Evolutionary conservation across 176 grass and related monocot genomes (phyloP), one percentile per base, ranked within the genome.

Genomic region (Saccharum spontaneum): DNA sequence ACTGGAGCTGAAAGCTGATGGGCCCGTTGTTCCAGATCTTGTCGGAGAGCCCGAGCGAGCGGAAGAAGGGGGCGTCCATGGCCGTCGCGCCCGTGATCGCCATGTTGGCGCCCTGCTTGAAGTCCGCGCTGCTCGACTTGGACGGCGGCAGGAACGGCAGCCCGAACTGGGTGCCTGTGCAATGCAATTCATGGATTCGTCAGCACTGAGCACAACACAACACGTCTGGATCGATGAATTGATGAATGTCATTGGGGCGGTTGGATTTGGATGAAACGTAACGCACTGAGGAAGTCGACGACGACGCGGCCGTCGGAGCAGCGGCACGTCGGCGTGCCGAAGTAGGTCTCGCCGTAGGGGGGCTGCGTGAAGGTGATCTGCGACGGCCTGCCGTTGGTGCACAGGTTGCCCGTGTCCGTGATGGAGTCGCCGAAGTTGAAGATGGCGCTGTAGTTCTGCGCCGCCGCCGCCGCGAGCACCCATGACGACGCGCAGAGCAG

Each of bases 361-460:
- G 86, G 89, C 79, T 92, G 90, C 10, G 90, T 89, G 87, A 92
- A 83, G 36, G 90, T 92, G 83, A 92, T 89, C 87, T 73, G 64
- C 75, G 90, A 89, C 40, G 87, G 84, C 1, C 18, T 75, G 0
- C 86, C 86, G 67, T 55, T 84, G 67, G 87, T 79, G 83, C 86
- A 91, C 31, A 94, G 86, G 92, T 94, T 94, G 18, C 92, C 92
- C 5, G 92, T 94, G 80, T 94, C 92, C 11, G 92, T 89, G 65
- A 94, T 88, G 6, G 92, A 94, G 84, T 94, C 92, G 10, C 92
- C 92, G 84, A 94, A 94, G 92, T 83, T 94, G 86, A 82, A 94
- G 68, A 94, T 57, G 64, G 92, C 92, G 37, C 89, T 89, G 89
- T 94, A 94, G 38, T 69, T 90, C 83, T 86, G 89, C 55, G 86